Evolutionary conservation across 2,329 filamentous ascomycete species (phyloP).

Genomic region (Fusarium brachygibbosum): DNA sequence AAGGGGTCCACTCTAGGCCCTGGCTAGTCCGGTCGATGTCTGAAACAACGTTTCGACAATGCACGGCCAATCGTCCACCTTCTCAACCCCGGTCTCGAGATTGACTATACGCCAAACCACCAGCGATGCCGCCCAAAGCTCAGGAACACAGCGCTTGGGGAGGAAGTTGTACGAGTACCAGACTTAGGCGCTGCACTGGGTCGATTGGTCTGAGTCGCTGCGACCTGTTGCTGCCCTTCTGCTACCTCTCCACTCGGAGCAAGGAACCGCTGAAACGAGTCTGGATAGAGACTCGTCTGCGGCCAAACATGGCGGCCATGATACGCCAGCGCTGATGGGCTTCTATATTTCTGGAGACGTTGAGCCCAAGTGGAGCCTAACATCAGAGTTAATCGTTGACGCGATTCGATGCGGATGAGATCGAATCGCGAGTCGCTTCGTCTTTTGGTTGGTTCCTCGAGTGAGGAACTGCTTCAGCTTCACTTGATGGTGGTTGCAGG

Average conservation of each 20-base stretch:
- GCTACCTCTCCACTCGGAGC: slow-evolving; percentile 18
- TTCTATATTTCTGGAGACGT: slow-evolving; percentile 16
- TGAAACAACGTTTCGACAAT: slow-evolving; percentile 47
- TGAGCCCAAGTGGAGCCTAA: slow-evolving; percentile 32
- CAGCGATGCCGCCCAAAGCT: slow-evolving; percentile 35
- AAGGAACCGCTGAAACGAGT: slow-evolving; percentile 37
- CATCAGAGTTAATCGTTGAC: slow-evolving; percentile 13
- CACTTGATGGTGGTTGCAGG: slow-evolving; percentile 26
- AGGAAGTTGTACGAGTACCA: slow-evolving; percentile 40
- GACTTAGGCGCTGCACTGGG: slow-evolving; percentile 41
- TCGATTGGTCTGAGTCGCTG: slow-evolving; percentile 38
- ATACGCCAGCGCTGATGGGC: slow-evolving; percentile 41
- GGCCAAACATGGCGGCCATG: slow-evolving; percentile 47
- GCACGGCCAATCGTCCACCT: slow-evolving; percentile 43
- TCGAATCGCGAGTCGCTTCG: slow-evolving; percentile 30
- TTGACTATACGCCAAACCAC: slow-evolving; percentile 25
- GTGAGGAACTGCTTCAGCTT: slow-evolving; percentile 26
- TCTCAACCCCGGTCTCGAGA: slow-evolving; percentile 45
- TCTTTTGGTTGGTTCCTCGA: slow-evolving; percentile 28
- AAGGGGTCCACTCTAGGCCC: background rate
- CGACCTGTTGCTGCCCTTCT: slow-evolving; percentile 36
- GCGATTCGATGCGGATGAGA: slow-evolving; percentile 32
- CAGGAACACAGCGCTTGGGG: slow-evolving; percentile 31
- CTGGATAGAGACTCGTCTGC: slow-evolving; percentile 28
- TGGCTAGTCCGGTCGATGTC: slow-evolving; percentile 20